A percentile compares a stretch with the other conserved stretches of the same genome.
These are phyloP conservation scores for Usnea hakonensis DNA, from an alignment of 495 filamentous ascomycete species.

Conservation along the genomic window DNA sequence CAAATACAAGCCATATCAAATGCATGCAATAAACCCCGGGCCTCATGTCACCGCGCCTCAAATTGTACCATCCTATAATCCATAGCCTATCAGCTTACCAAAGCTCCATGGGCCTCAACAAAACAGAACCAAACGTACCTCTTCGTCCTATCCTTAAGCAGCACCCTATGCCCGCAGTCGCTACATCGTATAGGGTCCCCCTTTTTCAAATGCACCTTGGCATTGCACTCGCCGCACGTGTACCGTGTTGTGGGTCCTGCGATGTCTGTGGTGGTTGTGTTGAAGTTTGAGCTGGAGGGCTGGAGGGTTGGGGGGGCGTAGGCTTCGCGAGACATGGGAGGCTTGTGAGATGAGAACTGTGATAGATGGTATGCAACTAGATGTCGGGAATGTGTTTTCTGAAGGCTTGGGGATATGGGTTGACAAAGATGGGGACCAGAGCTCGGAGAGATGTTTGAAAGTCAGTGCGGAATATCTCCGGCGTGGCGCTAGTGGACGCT, in stretches of 20 bases:
- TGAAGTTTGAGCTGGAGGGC: slow-evolving; percentile 16
- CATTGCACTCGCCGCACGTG: slow-evolving; percentile 88
- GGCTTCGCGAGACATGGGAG: slow-evolving; percentile 54
- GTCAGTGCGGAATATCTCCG: too few relatives aligned
- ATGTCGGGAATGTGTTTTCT: too few relatives aligned
- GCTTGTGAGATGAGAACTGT: not conserved
- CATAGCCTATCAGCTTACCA: not conserved
- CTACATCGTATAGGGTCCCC: slow-evolving; percentile 89
- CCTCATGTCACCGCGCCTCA: slow-evolving; percentile 63
- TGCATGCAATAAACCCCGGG: too few relatives aligned
- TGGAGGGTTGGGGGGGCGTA: slow-evolving; percentile 48
- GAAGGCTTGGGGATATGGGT: too few relatives aligned
- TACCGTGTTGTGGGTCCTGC: slow-evolving; percentile 42
- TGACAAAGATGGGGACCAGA: too few relatives aligned
- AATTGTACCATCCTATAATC: slow-evolving; percentile 83
- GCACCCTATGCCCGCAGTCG: slow-evolving; percentile 89
- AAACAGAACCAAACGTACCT: slow-evolving; percentile 50
- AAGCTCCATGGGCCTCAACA: not conserved
- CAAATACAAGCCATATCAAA: too few relatives aligned
- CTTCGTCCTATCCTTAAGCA: slow-evolving; percentile 98
- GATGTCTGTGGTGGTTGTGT: slow-evolving; percentile 11
- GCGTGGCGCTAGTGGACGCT: too few relatives aligned
- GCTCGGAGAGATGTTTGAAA: too few relatives aligned
- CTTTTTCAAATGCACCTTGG: slow-evolving; percentile 69
- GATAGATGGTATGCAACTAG: too few relatives aligned